Evolutionary conservation across 164 flowering plant genomes (phyloP), one percentile per base, ranked within the genome.

Genomic region (Aristolochia contorta): DNA sequence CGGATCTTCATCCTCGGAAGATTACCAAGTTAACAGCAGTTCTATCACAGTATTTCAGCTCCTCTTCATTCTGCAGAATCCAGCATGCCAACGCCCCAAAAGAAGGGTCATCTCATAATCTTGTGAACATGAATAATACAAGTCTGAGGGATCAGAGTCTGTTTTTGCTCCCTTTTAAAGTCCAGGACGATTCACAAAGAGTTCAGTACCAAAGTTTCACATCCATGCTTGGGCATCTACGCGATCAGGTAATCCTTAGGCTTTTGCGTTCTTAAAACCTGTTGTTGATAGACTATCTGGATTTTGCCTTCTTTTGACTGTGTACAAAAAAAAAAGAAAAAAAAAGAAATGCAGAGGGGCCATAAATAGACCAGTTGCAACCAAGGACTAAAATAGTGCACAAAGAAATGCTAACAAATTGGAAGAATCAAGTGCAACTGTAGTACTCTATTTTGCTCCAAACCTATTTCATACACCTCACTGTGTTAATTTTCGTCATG

Each of bases 181-280:
- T 41, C 58, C 81, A 74, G 61, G 87, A 84, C 68, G 83, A 79
- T 54, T 67, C 68, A 12, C 65, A 74, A 16, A 69, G 68, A 71
- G 67, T 72, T 58, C 77, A 71, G 33, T 66, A 74, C 56, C 85
- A 78, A 68, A 87, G 96, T 61, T 82, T 74, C 60, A 37, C 20
- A 37, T 71, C 73, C 43, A 52, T 64, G 37, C 65, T 92, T 18
- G 78, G 80, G 75, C 83, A 71, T 64, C 74, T 92, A 47, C 76
- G 95, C 33, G 86, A 85, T 71, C 81, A 84, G 92, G 96, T 92
- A 37, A 6, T 37, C 43, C 43, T 37, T 37, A 0, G 3, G 43
- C 10, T 4, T 37, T 37, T 37, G 43, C 43, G 10, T 37, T 37
- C 43, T 37, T 37, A 37, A 37, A 32, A 37, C 7, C 43, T 37